Evolutionary conservation across 2,329 filamentous ascomycete genomes (phyloP), one percentile per base, ranked within the genome.

Genomic region (Cercospora zeina): DNA sequence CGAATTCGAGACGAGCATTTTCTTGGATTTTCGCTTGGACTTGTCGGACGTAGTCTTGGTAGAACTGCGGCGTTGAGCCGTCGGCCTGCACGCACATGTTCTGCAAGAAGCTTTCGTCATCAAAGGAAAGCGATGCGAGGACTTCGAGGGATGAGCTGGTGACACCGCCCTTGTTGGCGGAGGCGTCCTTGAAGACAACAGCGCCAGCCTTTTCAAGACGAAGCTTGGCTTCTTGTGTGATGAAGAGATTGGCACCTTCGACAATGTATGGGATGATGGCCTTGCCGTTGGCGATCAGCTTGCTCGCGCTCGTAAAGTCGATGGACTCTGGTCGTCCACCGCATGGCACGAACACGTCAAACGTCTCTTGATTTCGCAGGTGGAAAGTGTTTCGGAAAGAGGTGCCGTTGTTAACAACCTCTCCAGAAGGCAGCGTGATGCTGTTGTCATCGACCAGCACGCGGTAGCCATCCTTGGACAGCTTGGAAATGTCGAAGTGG

Each of bases 351-450:
- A 99, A 97, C 58, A 87, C 83, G 73, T 99, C 95, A 59, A 91
- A 93, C 54, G 87, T 78, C 59, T 89, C 75, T 9, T 65, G 53
- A 42, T 75, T 85, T 53, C 93, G 90, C 54, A 97, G 85, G 75
- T 99, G 95, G 83, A 93, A 99, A 21, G 92, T 96, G 80, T 99
- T 99, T 65, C 95, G 91, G 89, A 99, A 99, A 2, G 89, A 84
- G 33, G 91, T 97, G 62, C 95, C 95, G 77, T 97, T 97, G 79
- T 87, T 85, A 66, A 99, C 83, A 5, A 91, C 77, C 77, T 99
- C 95, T 56, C 95, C 95, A 34, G 76, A 89, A 10, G 95, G 95
- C 16, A 99, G 85, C n/a, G 82, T 92, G 73, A 96, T 78, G 76
- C 96, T 95, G 73, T 80, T 89, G 69, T 99, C 93, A 64, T 99